These are phyloP conservation scores for Kodamaea sagamina DNA, from an alignment of 805 yeast species.

Conservation along the genomic window DNA sequence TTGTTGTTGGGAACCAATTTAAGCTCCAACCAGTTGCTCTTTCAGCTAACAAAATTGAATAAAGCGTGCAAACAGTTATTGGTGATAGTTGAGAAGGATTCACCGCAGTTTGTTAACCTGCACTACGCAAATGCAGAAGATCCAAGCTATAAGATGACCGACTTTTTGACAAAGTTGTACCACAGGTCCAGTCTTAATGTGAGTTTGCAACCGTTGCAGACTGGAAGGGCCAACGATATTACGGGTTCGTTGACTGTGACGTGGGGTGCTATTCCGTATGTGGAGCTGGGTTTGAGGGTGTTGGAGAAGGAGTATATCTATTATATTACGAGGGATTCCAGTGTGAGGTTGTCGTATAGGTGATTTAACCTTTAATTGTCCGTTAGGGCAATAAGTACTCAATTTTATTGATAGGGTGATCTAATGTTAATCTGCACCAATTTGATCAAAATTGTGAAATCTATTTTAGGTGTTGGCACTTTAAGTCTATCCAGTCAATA, in stretches of 20 bases:
- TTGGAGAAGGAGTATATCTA: slow-evolving; percentile 66
- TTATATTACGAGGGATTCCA: slow-evolving; percentile 55
- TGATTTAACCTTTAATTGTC: too few species aligned
- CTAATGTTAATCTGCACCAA: too few species aligned
- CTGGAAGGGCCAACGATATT: slow-evolving; percentile 82
- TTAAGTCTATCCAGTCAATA: too few species aligned
- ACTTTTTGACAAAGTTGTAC: slow-evolving; percentile 48
- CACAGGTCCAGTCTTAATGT: slow-evolving; percentile 55
- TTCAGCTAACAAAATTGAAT: slow-evolving; percentile 35
- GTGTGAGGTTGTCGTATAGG: slow-evolving; percentile 45
- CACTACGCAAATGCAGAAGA: slow-evolving; percentile 17
- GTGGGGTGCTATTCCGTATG: slow-evolving; percentile 51
- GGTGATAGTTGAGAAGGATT: slow-evolving; percentile 41
- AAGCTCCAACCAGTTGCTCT: slow-evolving; percentile 35
- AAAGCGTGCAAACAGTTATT: slow-evolving; percentile 34
- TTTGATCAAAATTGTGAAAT: too few species aligned
- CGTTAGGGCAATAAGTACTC: too few species aligned
- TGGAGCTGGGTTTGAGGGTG: slow-evolving; percentile 25
- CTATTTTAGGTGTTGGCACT: too few species aligned
- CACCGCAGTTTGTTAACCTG: slow-evolving; percentile 29
- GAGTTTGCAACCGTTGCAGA: slow-evolving; percentile 64
- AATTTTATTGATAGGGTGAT: too few species aligned
- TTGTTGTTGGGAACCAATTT: slow-evolving; percentile 45
- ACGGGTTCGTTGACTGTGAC: slow-evolving; percentile 70
- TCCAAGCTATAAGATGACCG: slow-evolving; percentile 41